Conservation (phyloP, 2,329 filamentous ascomycete genomes). For the Chlorencoelia australis region DNA sequence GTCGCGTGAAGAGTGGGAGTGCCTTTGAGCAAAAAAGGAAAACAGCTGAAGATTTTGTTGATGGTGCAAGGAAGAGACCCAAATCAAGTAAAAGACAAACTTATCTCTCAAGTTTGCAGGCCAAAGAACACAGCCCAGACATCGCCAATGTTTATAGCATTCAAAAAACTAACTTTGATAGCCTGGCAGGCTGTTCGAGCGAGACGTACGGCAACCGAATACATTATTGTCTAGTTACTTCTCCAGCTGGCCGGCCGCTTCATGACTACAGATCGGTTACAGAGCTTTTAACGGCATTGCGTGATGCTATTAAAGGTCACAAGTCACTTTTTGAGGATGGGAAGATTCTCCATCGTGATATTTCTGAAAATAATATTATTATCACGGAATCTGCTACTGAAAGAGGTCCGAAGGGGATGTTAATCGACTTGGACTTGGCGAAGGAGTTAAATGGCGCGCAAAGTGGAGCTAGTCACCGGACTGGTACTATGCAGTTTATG, state of each 20-base stretch:
- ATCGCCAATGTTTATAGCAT: constrained; percentile 3
- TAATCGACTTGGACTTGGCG: constrained; percentile 25
- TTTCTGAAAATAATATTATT: constrained; percentile 31
- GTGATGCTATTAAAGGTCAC: constrained; percentile 29
- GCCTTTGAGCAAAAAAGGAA: constrained; percentile 7
- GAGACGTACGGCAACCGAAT: constrained; percentile 24
- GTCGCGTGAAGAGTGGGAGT: constrained; percentile 11
- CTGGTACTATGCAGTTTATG: constrained; percentile 30
- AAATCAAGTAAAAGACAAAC: constrained; percentile 13
- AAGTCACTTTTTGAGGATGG: constrained; percentile 26
- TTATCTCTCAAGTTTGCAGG: constrained; percentile 8
- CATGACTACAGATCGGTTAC: constrained; percentile 19
- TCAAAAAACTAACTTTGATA: constrained; percentile 10
- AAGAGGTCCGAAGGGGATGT: constrained; percentile 8
- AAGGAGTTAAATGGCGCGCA: constrained; percentile 20
- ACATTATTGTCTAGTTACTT: constrained; percentile 25
- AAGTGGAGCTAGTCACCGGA: constrained; percentile 20
- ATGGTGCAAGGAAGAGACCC: constrained; percentile 12
- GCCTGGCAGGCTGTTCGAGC: constrained; percentile 7
- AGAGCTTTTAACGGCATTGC: constrained; percentile 28
- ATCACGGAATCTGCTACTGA: constrained; percentile 16
- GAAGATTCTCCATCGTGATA: constrained; percentile 29
- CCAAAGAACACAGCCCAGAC: constrained; percentile 13
- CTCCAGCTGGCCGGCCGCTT: constrained; percentile 25
- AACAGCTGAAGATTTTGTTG: constrained; percentile 14